Evolutionary conservation across 2,329 filamentous ascomycete genomes (phyloP).

Genomic region (Botryotinia narcissicola): DNA sequence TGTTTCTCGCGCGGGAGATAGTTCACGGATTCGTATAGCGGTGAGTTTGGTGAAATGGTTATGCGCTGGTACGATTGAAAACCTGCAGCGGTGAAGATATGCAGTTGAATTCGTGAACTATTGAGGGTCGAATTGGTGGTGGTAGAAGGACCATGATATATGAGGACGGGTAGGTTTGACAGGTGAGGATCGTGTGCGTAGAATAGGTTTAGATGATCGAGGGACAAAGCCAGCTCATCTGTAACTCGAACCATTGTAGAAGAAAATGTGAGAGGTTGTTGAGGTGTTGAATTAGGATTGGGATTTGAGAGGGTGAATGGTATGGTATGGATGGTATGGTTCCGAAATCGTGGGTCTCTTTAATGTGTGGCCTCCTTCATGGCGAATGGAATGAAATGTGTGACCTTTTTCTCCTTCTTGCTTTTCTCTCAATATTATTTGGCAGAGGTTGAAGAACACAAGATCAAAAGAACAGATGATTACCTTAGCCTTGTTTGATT

Average conservation of each 20-base stretch:
- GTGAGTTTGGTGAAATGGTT: slow-evolving; percentile 88
- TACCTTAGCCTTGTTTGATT: neutral
- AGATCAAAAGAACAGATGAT: neutral
- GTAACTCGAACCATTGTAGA: slow-evolving; percentile 79
- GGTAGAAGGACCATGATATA: slow-evolving; percentile 90
- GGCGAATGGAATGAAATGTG: slow-evolving; percentile 17
- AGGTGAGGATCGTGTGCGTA: slow-evolving; percentile 83
- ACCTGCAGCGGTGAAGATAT: slow-evolving; percentile 86
- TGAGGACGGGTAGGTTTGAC: slow-evolving; percentile 74
- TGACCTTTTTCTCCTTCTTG: neutral
- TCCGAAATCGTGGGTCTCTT: slow-evolving; percentile 17
- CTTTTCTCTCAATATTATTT: neutral
- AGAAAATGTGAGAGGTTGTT: slow-evolving; percentile 31
- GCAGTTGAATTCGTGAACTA: slow-evolving; percentile 90
- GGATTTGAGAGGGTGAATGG: neutral
- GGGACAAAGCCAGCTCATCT: slow-evolving; percentile 72
- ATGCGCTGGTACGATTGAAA: slow-evolving; percentile 87
- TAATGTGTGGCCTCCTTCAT: slow-evolving; percentile 17
- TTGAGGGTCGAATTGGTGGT: slow-evolving; percentile 83
- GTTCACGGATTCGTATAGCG: slow-evolving; percentile 86
- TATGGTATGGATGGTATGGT: neutral
- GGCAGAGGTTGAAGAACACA: neutral
- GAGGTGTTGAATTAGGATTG: slow-evolving; percentile 23
- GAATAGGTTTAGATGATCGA: slow-evolving; percentile 82
- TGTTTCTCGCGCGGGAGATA: slow-evolving; percentile 90